Evolutionary conservation across 768 basidiomycete genomes (phyloP), one percentile per base, ranked within the genome.

Genomic region (Podaxis sp.): DNA sequence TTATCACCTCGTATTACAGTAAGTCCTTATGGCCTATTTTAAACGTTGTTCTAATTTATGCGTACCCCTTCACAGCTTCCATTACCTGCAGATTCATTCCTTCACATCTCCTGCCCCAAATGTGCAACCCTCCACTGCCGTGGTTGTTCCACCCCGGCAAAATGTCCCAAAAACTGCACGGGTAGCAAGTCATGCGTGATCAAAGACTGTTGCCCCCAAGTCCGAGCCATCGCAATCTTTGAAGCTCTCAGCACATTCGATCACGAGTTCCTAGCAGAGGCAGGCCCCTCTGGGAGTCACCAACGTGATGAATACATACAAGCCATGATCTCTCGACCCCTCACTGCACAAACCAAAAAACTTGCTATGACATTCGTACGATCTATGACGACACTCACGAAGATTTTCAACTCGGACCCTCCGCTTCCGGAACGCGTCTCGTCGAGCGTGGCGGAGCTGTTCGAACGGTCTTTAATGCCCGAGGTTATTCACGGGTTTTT

Each of bases 171-270:
- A 58, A 57, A 52, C 21, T 74, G 75, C 54, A 48, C 62, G 0
- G 73, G 73, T 13, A 70, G 70, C 18, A 59, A 65, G 16, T 58
- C 57, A 1, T 76, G 75, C 54, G 47, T 68, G 5, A 67, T 76
- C 44, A 64, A 69, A 56, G 66, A 63, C 32, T 74, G 75, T 55
- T 77, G 76, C 59, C 54, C 68, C 0, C 65, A 64, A 35, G 65
- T 73, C 32, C 65, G 68, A 13, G 71, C 73, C 7, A 66, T 76
- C 23, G 73, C 72, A 13, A 67, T 75, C 46, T 73, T 71, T 52
- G 72, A 74, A 44, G 68, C 71, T 4, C 67, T 77, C 9, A 66
- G 69, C 47, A 64, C 64, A 47, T 74, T 77, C 61, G 74, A 74
- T 55, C 57, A 62, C 2, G 68, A 69, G 1, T 75, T 68, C 50